phyloP scores from a whole-genome alignment of 2,329 filamentous ascomycete species.

The Sporothrix brasiliensis region DNA sequence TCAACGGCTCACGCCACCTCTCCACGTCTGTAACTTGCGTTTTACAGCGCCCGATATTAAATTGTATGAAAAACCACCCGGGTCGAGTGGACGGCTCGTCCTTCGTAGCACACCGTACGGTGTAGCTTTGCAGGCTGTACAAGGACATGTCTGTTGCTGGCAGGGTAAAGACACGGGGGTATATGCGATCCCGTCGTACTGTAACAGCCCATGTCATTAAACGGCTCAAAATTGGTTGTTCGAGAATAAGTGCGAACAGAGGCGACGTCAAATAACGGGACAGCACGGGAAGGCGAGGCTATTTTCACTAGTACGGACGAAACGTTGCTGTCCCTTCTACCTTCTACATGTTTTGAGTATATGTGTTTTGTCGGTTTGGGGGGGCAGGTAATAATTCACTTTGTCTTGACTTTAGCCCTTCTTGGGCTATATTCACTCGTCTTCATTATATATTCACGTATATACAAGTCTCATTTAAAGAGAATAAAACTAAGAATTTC shows the following conservation, averaged over 20 bases:
- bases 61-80: conserved; percentile 15
- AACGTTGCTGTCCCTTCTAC: neutral
- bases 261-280: neutral
- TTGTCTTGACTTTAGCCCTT: too few species aligned
- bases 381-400: too few species aligned
- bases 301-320: neutral
- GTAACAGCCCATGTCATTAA: neutral
- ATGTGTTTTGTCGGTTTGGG: too few species aligned
- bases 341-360: neutral
- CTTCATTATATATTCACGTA: too few species aligned
- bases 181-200: conserved; percentile 12
- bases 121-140: neutral
- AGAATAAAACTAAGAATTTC: too few species aligned
- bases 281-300: neutral
- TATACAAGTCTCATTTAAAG: too few species aligned
- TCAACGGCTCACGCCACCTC: neutral
- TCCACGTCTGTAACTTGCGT: neutral
- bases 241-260: neutral
- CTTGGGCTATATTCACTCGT: too few species aligned
- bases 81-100: neutral
- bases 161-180: neutral
- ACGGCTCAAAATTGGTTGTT: conserved; percentile 9
- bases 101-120: neutral
- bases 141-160: neutral
- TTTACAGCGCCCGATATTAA: neutral